phyloP scores from a whole-genome alignment of 495 filamentous ascomycete species.

The Podospora fimiseda region DNA sequence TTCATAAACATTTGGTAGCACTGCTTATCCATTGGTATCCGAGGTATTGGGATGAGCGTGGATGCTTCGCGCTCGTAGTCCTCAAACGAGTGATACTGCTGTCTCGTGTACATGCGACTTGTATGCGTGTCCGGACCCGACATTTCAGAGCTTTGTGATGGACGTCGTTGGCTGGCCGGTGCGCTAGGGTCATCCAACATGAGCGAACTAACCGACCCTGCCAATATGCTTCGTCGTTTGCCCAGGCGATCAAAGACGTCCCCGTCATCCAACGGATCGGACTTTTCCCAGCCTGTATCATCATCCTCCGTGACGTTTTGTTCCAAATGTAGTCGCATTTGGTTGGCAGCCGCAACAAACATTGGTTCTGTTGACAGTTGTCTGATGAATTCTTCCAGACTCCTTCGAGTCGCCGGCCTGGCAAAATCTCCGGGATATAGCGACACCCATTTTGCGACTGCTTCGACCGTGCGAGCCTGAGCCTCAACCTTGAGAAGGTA shows the following conservation, averaged over 20 bases:
- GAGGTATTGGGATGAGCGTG: constrained; percentile 56
- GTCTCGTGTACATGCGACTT: constrained; percentile 22
- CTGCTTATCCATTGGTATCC: constrained; percentile 59
- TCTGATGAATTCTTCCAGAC: constrained; percentile 63
- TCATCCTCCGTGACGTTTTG: constrained; percentile 70
- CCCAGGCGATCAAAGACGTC: constrained; percentile 18
- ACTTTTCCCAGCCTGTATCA: constrained; percentile 69
- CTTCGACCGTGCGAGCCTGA: constrained; percentile 76
- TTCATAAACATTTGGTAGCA: constrained; percentile 83
- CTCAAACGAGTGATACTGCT: constrained; percentile 57
- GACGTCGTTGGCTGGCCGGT: constrained; percentile 31
- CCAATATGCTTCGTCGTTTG: constrained; percentile 26
- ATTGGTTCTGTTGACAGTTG: constrained; percentile 62
- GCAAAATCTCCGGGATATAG: constrained; percentile 91
- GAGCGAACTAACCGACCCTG: constrained; percentile 39
- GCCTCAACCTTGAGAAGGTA: constrained; percentile 62
- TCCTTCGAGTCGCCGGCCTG: constrained; percentile 63
- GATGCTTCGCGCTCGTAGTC: constrained; percentile 68
- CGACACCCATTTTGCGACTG: constrained; percentile 85
- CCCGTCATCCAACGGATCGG: constrained; percentile 51
- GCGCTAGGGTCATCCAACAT: constrained; percentile 34
- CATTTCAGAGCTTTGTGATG: constrained; percentile 41
- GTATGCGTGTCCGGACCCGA: constrained; percentile 27
- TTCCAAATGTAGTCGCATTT: constrained; percentile 61
- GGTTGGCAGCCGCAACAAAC: constrained; percentile 74